Percentiles rank a stretch among this genome's conserved stretches.
Evolutionary conservation across 345 rosid species (phyloP).

Genomic region (Eucalyptus microcorys): DNA sequence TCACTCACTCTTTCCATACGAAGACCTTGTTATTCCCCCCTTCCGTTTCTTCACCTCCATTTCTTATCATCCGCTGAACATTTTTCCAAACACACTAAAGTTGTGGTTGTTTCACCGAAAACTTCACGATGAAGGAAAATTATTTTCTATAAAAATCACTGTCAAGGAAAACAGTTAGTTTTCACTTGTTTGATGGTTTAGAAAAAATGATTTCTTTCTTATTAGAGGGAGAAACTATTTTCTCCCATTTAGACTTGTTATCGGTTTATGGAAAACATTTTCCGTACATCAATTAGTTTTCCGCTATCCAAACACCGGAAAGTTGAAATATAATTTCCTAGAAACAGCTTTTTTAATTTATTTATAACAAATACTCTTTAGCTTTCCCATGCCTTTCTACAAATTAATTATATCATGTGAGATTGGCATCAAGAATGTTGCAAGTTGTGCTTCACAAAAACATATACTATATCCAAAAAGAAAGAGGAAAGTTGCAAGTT

Average conservation of each 20-base stretch:
- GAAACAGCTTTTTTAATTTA: too few relatives aligned
- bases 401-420: not conserved
- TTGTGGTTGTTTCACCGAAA: too few relatives aligned
- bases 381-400: too few relatives aligned
- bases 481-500: not conserved
- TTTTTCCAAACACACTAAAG: not conserved
- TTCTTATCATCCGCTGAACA: not conserved
- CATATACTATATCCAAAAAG: not conserved
- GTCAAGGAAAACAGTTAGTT: accelerated
- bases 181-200: too few relatives aligned
- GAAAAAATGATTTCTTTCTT: too few relatives aligned
- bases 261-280: too few relatives aligned
- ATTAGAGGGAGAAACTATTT: too few relatives aligned
- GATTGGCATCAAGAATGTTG: not conserved
- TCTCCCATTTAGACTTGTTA: too few relatives aligned
- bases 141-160: too few relatives aligned
- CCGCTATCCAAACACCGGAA: too few relatives aligned
- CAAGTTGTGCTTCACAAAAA: not conserved
- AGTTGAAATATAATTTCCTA: too few relatives aligned
- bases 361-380: too few relatives aligned
- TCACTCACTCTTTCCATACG: not conserved
- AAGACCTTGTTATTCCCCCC: not conserved
- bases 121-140: accelerated
- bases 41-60: not conserved
- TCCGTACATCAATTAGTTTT: accelerated